These are phyloP conservation scores for Candida krabiensis DNA, from an alignment of 805 yeast genomes.

Conservation along the genomic window DNA sequence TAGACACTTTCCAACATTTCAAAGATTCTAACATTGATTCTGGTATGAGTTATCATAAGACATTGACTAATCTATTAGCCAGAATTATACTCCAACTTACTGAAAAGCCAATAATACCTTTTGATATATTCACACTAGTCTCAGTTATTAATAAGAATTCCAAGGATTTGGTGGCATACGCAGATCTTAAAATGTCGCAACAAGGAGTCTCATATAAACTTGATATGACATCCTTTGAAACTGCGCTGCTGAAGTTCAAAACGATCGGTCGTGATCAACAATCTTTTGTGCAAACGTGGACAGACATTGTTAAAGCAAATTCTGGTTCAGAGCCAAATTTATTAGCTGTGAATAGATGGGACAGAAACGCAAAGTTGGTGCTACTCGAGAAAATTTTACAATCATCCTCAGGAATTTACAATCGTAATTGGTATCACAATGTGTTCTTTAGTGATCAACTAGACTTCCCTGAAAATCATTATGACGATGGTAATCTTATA, in stretches of 20 bases:
- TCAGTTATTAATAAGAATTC: conserved; percentile 42
- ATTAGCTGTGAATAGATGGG: conserved; percentile 70
- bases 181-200: conserved; percentile 15
- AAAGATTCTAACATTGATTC: conserved; percentile 50
- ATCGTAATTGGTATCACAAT: conserved; percentile 68
- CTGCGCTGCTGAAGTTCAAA: conserved; percentile 37
- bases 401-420: conserved; percentile 41
- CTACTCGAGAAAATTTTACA: conserved; percentile 55
- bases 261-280: conserved; percentile 47
- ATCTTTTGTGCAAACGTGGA: conserved; percentile 66
- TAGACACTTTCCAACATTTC: conserved; percentile 63
- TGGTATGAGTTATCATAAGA: conserved; percentile 52
- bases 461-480: conserved; percentile 47
- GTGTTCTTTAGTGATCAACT: conserved; percentile 67
- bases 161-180: conserved; percentile 46
- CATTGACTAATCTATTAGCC: conserved; percentile 56
- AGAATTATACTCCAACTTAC: conserved; percentile 55
- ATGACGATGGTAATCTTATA: conserved; percentile 23
- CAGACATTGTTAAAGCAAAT: conserved; percentile 46
- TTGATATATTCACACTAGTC: conserved; percentile 50
- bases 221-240: conserved; percentile 29
- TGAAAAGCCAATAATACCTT: conserved; percentile 78
- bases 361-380: conserved; percentile 72
- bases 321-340: conserved; percentile 72
- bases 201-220: conserved; percentile 12